Conservation (phyloP, 208 protist genomes). For the Endotrypanum monterogeii region DNA sequence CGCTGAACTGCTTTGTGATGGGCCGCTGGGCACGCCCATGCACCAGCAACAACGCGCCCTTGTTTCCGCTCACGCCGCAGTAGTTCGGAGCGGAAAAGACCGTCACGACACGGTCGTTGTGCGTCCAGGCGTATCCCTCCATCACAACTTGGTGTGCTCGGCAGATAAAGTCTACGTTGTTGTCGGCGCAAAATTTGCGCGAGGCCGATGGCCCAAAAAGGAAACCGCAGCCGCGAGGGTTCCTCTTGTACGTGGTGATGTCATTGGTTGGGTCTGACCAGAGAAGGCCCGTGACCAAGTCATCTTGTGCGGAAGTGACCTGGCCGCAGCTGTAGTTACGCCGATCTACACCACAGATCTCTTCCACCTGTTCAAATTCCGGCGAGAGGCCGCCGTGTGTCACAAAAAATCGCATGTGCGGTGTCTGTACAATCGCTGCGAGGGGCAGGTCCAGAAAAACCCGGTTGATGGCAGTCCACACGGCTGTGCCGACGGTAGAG, state of each 20-base stretch:
- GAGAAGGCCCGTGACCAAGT: slow-evolving; percentile 97
- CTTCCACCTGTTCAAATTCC: slow-evolving; percentile 41
- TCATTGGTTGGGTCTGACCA: slow-evolving; percentile 97
- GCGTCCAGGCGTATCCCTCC: slow-evolving; percentile 81
- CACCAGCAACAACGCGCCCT: slow-evolving; percentile 42
- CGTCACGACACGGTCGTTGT: slow-evolving; percentile 57
- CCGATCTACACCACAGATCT: slow-evolving; percentile 45
- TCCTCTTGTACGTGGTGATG: slow-evolving; percentile 89
- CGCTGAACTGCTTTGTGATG: slow-evolving; percentile 60
- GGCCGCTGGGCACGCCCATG: slow-evolving; percentile 24
- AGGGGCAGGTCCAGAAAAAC: slow-evolving; percentile 81
- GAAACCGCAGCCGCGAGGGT: slow-evolving; percentile 97
- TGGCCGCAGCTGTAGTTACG: slow-evolving; percentile 38
- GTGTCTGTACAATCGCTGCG: slow-evolving; percentile 70
- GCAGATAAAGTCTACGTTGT: slow-evolving; percentile 96
- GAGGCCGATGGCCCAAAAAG: slow-evolving; percentile 97
- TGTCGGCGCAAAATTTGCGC: slow-evolving; percentile 92
- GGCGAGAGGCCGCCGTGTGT: slow-evolving; percentile 97
- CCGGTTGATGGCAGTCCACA: slow-evolving; percentile 76
- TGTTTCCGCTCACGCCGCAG: slow-evolving; percentile 70
- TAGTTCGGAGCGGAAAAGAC: slow-evolving; percentile 84
- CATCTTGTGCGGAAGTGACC: slow-evolving; percentile 93
- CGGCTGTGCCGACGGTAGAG: slow-evolving; percentile 36
- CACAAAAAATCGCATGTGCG: slow-evolving; percentile 95
- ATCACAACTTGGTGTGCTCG: slow-evolving; percentile 92